A percentile compares a stretch with the other conserved stretches of the same genome.
These are phyloP conservation scores for Austroboletus eburneus DNA, from an alignment of 768 basidiomycete genomes.

Conservation along the genomic window DNA sequence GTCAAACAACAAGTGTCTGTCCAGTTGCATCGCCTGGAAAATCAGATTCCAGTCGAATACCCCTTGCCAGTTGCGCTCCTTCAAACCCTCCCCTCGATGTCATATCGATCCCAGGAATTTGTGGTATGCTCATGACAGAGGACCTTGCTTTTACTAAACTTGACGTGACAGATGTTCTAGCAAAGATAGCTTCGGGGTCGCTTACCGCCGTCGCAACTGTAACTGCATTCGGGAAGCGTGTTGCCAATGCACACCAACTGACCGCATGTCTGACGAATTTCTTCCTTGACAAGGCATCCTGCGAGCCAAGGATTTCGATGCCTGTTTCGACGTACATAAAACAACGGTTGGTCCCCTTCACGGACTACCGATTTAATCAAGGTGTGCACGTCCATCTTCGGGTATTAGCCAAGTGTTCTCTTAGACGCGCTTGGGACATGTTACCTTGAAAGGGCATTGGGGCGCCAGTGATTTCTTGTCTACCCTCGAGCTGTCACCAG, in stretches of 20 bases:
- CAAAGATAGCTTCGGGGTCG: constrained; percentile 24
- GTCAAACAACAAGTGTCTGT: constrained; percentile 17
- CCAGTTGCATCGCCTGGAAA: constrained; percentile 18
- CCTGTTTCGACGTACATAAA: constrained; percentile 16
- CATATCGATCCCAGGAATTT: constrained; percentile 28
- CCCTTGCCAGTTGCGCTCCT: constrained; percentile 15
- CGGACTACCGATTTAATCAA: constrained; percentile 41
- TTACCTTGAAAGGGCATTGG: constrained; percentile 39
- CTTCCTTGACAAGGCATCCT: constrained; percentile 22
- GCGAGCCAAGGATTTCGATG: constrained; percentile 25
- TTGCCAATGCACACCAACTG: constrained; percentile 49
- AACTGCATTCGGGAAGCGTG: constrained; percentile 44
- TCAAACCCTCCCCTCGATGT: constrained; percentile 30
- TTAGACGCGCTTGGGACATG: constrained; percentile 29
- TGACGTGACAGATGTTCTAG: constrained; percentile 34
- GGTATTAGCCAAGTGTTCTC: background rate
- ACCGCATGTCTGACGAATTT: constrained; percentile 27
- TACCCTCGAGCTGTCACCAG: too few species aligned
- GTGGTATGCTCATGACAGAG: constrained; percentile 29
- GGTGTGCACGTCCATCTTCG: constrained; percentile 32
- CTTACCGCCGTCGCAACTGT: constrained; percentile 38
- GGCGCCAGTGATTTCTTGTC: constrained; percentile 34
- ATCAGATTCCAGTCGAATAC: constrained; percentile 21
- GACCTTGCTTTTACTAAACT: constrained; percentile 34
- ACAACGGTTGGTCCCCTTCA: constrained; percentile 42